Evolutionary conservation across 257 asterid genomes (phyloP).

Genomic region (Prunella vulgaris): DNA sequence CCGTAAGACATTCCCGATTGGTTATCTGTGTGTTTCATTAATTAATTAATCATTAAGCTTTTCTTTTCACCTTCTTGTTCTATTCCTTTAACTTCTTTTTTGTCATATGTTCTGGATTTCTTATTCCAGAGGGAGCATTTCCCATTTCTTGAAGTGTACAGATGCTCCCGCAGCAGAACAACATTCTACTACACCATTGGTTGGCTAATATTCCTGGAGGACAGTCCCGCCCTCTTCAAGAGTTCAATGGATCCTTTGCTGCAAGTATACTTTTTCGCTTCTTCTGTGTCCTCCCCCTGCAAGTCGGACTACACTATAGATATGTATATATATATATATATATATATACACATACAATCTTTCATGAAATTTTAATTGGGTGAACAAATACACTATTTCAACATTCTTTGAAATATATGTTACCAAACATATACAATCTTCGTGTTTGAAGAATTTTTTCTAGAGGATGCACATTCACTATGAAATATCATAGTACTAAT

Average conservation of each 20-base stretch:
- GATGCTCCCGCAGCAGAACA: conserved; percentile 92
- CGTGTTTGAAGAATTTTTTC: conserved; percentile 1
- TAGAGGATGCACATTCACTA: not conserved
- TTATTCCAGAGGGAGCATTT: conserved; percentile 76
- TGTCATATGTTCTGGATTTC: conserved; percentile 12
- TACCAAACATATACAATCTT: not conserved
- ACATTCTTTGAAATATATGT: no score
- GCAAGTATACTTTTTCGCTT: conserved; percentile 46
- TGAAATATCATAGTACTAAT: not conserved
- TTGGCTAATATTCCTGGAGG: conserved; percentile 88
- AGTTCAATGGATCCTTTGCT: conserved; percentile 88
- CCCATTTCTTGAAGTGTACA: conserved; percentile 81
- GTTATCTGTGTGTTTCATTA: not conserved
- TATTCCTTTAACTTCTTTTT: conserved; percentile 13
- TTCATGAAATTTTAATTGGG: not conserved
- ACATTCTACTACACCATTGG: conserved; percentile 87
- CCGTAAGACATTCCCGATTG: conserved; percentile 42
- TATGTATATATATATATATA: not conserved
- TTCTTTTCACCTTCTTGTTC: not conserved
- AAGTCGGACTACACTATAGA: not conserved
- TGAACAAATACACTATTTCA: not conserved
- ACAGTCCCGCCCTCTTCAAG: conserved; percentile 73
- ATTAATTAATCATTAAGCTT: conserved; percentile 13
- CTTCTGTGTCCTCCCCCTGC: not conserved
- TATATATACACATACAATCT: no score